Percentiles rank a stretch among this genome's conserved stretches.
Evolutionary conservation across 495 filamentous ascomycete genomes (phyloP).

Genomic region (Hypoxylon rickii): DNA sequence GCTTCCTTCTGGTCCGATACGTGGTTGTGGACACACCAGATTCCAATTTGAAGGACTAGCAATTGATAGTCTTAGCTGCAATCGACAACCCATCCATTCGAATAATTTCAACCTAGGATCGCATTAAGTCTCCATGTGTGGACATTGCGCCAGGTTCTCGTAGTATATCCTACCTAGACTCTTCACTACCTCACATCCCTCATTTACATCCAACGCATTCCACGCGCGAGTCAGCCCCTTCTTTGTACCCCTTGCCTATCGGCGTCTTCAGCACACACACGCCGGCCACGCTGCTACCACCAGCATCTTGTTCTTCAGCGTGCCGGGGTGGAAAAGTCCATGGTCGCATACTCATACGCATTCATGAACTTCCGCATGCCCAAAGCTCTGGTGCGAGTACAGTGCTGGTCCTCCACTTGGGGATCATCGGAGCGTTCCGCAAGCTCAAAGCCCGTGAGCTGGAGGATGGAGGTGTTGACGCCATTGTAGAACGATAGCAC

Average conservation of each 20-base stretch:
- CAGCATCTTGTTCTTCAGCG: background rate
- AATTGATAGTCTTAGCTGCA: no score
- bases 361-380: conserved; percentile 2
- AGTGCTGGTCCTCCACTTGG: conserved; percentile 3
- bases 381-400: conserved; percentile 6
- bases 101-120: no score
- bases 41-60: no score
- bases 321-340: background rate
- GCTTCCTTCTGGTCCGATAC: no score
- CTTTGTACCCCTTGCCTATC: background rate
- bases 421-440: background rate
- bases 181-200: conserved; percentile 4
- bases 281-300: conserved; percentile 9
- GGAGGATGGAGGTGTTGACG: conserved; percentile 10
- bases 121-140: background rate
- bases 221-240: background rate
- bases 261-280: background rate
- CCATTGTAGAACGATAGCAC: conserved; percentile 14
- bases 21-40: no score
- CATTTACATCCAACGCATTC: conserved; percentile 10
- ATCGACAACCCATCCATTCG: no score
- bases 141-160: background rate
- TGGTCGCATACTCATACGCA: background rate
- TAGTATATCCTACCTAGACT: conserved; percentile 1
- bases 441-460: conserved; percentile 1